Base-by-base conservation (phyloP, 2,329 filamentous ascomycete species). In the Stagonosporopsis cucurbitacearum region DNA sequence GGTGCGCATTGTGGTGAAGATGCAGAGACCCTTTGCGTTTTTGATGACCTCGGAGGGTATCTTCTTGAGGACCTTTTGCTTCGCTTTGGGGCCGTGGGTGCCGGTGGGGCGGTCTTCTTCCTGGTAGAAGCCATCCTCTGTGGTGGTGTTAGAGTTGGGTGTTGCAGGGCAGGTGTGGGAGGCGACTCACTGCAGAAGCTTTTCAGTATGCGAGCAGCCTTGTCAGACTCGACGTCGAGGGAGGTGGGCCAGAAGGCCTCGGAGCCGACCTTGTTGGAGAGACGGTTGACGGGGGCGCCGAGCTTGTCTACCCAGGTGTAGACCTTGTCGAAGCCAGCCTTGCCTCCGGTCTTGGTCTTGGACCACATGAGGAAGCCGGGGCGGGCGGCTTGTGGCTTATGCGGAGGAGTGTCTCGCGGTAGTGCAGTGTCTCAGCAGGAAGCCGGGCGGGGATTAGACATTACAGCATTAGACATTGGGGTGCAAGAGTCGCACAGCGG, bases 1-100 rank as follows among this genome's bases (percentile, higher is more conserved):
- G 13, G 91, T 94, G 15, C 94, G 88, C 92, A 97, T 96, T 26
- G 92, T 96, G 0, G 93, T 96, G 79, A 97, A 97, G 64, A 98
- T 91, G 50, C 92, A 93, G 54, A 98, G 84, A 11, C 92, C 94
- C 64, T 94, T 92, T 25, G 93, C 92, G 77, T 95, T 91, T 70
- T 90, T 86, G 65, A 98, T 91, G 54, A 97, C 91, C 52, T 79
- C 84, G 54, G 88, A 80, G 0, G 94, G 94, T 25, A 98, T 97
- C 78, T 92, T 95, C 77, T 94, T 91, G 47, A 91, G 71, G 43
- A 88, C 82, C 64, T 78, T 81, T 64, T 88, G 87, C 70, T 86
- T 88, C 56, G 82, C 81, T 68, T 85, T 86, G 57, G 82, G 81
- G 74, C 85, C 80, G 53, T 82, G 79, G 33, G 72, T 65, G 30